phyloP scores from a whole-genome alignment of 495 filamentous ascomycete genomes.

The Lasiosphaeris hirsuta region DNA sequence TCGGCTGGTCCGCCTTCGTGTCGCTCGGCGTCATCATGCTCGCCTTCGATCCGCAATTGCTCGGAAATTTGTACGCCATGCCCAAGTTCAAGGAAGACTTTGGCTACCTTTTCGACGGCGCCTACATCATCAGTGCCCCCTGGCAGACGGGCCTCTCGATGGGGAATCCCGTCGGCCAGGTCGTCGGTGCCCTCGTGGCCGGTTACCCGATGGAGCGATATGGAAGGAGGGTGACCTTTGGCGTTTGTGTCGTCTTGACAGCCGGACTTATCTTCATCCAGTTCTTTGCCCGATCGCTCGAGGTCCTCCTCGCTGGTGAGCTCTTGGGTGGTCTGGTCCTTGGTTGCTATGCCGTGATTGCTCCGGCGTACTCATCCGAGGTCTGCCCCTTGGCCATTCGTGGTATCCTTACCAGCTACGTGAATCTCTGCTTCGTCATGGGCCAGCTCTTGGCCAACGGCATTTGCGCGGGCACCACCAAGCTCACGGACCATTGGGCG shows the following conservation, averaged over 20 bases:
- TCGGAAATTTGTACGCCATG: slow-evolving; percentile 45
- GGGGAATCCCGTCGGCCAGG: slow-evolving; percentile 44
- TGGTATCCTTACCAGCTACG: slow-evolving; percentile 54
- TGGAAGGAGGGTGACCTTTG: slow-evolving; percentile 45
- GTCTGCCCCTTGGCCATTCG: slow-evolving; percentile 58
- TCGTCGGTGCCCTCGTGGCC: slow-evolving; percentile 44
- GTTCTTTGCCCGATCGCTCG: slow-evolving; percentile 50
- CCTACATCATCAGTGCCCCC: slow-evolving; percentile 33
- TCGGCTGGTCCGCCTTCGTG: slow-evolving; percentile 41
- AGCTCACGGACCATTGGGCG: slow-evolving; percentile 41
- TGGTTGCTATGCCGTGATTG: slow-evolving; percentile 53
- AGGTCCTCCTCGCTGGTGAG: slow-evolving; percentile 47
- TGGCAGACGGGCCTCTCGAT: slow-evolving; percentile 49
- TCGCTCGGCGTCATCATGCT: slow-evolving; percentile 46
- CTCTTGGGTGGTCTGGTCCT: slow-evolving; percentile 52
- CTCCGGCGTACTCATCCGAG: slow-evolving; percentile 62
- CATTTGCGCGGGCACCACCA: slow-evolving; percentile 48
- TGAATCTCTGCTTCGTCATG: slow-evolving; percentile 67
- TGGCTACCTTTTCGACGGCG: slow-evolving; percentile 33
- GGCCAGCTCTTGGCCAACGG: slow-evolving; percentile 58
- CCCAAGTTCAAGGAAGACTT: slow-evolving; percentile 45
- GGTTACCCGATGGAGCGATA: slow-evolving; percentile 46
- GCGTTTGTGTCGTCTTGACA: slow-evolving; percentile 39
- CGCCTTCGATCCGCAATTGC: slow-evolving; percentile 43
- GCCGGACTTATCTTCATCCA: slow-evolving; percentile 53